Percentiles rank a stretch among this genome's conserved stretches.
These are phyloP conservation scores for Colletotrichum sojae DNA, from an alignment of 2,329 filamentous ascomycete genomes.

Conservation along the genomic window DNA sequence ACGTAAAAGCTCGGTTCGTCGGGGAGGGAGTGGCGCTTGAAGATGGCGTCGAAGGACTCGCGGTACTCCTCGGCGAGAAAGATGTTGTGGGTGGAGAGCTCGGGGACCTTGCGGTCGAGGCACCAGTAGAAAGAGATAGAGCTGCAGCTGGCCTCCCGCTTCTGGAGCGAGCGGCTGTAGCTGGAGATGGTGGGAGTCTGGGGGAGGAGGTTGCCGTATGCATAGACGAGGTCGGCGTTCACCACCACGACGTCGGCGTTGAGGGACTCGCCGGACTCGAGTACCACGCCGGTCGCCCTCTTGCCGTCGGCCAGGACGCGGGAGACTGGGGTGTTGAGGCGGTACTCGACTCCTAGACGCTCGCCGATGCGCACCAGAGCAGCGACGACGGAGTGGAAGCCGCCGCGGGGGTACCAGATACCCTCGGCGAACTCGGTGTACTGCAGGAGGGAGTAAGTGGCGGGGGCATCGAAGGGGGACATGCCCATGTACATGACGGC, in stretches of 20 bases:
- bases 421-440: conserved; percentile 83
- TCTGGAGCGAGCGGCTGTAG: conserved; percentile 57
- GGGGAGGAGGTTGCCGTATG: conserved; percentile 79
- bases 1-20: conserved; percentile 81
- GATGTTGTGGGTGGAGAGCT: conserved; percentile 81
- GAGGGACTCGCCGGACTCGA: conserved; percentile 71
- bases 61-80: conserved; percentile 82
- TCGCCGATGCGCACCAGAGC: conserved; percentile 75
- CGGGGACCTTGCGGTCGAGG: conserved; percentile 70
- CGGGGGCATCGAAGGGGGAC: conserved; percentile 82
- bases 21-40: conserved; percentile 77
- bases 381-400: conserved; percentile 77
- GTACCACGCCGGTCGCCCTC: conserved; percentile 70
- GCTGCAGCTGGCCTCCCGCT: conserved; percentile 74
- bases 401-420: conserved; percentile 81
- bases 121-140: conserved; percentile 86
- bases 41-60: conserved; percentile 83
- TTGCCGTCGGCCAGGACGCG: conserved; percentile 69
- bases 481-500: conserved; percentile 89
- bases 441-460: conserved; percentile 80
- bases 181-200: conserved; percentile 48
- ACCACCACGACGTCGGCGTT: conserved; percentile 77
- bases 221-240: conserved; percentile 82
- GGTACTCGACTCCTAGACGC: conserved; percentile 73
- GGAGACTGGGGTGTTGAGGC: conserved; percentile 70